Evolutionary conservation across 805 yeast species (phyloP).

Genomic region (Ogataea ramenticola): DNA sequence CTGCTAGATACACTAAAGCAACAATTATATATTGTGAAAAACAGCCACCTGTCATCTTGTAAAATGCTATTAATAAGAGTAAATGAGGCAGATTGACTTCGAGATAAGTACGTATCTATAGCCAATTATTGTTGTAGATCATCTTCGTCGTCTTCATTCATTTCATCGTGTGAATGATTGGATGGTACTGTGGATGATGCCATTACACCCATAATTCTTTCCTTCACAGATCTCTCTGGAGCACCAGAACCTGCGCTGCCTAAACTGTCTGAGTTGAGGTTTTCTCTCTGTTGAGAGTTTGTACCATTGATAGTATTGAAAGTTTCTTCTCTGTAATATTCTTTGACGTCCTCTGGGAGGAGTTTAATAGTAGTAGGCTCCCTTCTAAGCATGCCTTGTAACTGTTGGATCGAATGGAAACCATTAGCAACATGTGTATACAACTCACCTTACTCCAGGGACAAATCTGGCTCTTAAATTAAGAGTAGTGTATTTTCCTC

Average conservation of each 20-base stretch:
- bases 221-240: constrained; percentile 11
- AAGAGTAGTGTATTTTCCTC: too few relatives aligned
- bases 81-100: too few relatives aligned
- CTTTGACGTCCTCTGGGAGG: constrained; percentile 58
- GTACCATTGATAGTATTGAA: constrained; percentile 7
- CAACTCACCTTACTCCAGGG: too few relatives aligned
- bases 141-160: too few relatives aligned
- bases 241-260: constrained; percentile 3
- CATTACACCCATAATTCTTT: constrained; percentile 12
- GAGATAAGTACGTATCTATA: too few relatives aligned
- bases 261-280: not conserved
- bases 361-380: constrained; percentile 62
- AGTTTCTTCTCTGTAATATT: constrained; percentile 21
- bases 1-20: too few relatives aligned
- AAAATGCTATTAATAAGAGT: too few relatives aligned
- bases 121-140: too few relatives aligned
- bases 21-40: too few relatives aligned
- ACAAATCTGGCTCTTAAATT: too few relatives aligned
- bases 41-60: too few relatives aligned
- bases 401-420: not conserved
- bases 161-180: too few relatives aligned
- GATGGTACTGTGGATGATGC: not conserved
- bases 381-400: constrained; percentile 52
- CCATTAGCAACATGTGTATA: not conserved
- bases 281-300: not conserved